Evolutionary conservation across 78 protist species (phyloP), one percentile per base, ranked within the genome.

Genomic region (Dictyostelium intermedium): DNA sequence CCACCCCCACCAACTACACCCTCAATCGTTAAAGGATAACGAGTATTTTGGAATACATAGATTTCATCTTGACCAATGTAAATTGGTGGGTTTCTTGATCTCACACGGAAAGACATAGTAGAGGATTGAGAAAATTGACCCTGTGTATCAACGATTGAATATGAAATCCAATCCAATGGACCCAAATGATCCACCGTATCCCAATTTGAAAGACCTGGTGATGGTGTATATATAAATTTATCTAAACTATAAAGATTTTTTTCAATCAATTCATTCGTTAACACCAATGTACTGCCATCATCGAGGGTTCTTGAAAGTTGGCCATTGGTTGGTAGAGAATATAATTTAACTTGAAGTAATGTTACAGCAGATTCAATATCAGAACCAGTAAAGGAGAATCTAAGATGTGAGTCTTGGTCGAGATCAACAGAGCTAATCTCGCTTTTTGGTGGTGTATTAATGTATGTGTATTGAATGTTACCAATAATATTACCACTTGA

Each of bases 71-170:
- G 0, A 11, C 73, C 66, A 78, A 60, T 27, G 56, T 79, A 79
- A 30, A 87, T 39, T 3, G 85, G 56, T 87, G 84, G 92, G 16
- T 50, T 61, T 47, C 39, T 41, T 10, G 84, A 34, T 16, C 66
- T 60, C 6, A 87, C 76, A 25, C 78, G 45, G 79, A 87, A 87
- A 35, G 4, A 13, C 0, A 14, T 27, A 10, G 34, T 18, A 0
- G 78, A 18, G 0, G 53, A 10, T 20, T 2, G 14, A 1, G 83
- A 76, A 37, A 32, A 11, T 10, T 35, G 60, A 23, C 20, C 25
- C 4, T 47, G 27, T 2, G n/a, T 8, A 37, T 85, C 78, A 53
- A 85, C 5, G 10, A 43, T 73, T 34, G 27, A 20, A 47, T 74
- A 85, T 11, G 5, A 18, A 47, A 85, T 35, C 2, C 34, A 20